A percentile compares a stretch with the other conserved stretches of the same genome.
phyloP scores from a whole-genome alignment of 805 yeast species.

The Nakazawaea sp. region DNA sequence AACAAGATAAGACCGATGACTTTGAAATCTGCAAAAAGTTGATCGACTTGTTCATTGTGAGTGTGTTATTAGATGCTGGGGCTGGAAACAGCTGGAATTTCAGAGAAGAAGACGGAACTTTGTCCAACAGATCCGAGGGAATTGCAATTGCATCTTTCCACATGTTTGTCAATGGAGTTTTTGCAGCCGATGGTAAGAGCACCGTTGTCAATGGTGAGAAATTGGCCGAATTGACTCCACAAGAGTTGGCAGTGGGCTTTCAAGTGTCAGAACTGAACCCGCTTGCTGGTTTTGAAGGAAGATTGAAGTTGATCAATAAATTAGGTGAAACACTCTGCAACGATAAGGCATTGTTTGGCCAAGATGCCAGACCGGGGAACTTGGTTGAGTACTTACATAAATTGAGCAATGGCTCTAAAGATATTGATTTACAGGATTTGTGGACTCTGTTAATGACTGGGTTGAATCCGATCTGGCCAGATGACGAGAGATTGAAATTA shows the following conservation, averaged over 20 bases:
- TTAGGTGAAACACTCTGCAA: slow-evolving; percentile 39
- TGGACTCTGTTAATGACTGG: slow-evolving; percentile 56
- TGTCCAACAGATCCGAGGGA: slow-evolving; percentile 49
- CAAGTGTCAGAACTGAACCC: slow-evolving; percentile 44
- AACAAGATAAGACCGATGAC: slow-evolving; percentile 13
- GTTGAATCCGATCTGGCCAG: slow-evolving; percentile 55
- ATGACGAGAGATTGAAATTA: slow-evolving; percentile 41
- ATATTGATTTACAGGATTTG: slow-evolving; percentile 37
- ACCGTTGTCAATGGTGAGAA: slow-evolving; percentile 37
- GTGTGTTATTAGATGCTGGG: slow-evolving; percentile 63
- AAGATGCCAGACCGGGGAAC: slow-evolving; percentile 35
- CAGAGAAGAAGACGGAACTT: slow-evolving; percentile 28
- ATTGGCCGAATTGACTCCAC: slow-evolving; percentile 27
- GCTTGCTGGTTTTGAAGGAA: slow-evolving; percentile 48
- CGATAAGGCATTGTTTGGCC: slow-evolving; percentile 33
- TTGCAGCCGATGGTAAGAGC: slow-evolving; percentile 29
- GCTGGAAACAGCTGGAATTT: slow-evolving; percentile 57
- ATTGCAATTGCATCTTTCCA: slow-evolving; percentile 54
- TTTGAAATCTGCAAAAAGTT: slow-evolving; percentile 45
- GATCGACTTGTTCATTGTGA: slow-evolving; percentile 51
- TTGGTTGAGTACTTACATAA: slow-evolving; percentile 40
- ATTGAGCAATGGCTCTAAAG: slow-evolving; percentile 13
- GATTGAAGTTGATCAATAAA: slow-evolving; percentile 36
- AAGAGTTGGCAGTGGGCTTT: slow-evolving; percentile 32
- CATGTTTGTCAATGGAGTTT: slow-evolving; percentile 43